phyloP scores from a whole-genome alignment of 805 yeast genomes.

The Henningerozyma blattae region DNA sequence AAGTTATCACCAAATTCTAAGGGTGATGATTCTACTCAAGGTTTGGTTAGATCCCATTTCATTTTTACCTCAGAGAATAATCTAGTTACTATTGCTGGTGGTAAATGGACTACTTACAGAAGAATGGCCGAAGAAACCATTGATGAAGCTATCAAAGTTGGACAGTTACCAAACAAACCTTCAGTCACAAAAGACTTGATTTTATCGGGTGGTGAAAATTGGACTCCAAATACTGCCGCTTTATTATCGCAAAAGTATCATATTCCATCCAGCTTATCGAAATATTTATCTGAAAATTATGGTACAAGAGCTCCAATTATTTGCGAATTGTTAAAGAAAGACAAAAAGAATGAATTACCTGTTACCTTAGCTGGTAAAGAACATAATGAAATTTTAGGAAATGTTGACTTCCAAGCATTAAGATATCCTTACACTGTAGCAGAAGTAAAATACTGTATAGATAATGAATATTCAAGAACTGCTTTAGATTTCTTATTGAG shows the following conservation, averaged over 20 bases:
- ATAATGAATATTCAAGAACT: conserved; percentile 76
- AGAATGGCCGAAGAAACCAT: conserved; percentile 96
- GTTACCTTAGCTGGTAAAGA: conserved; percentile 43
- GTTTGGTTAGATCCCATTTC: conserved; percentile 82
- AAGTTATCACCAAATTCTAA: conserved; percentile 31
- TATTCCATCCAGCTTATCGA: conserved; percentile 62
- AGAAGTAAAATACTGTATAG: conserved; percentile 71
- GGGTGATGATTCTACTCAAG: conserved; percentile 50
- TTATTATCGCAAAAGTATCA: conserved; percentile 70
- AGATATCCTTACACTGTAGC: conserved; percentile 85
- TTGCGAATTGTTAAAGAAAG: conserved; percentile 41
- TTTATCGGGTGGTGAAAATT: conserved; percentile 73
- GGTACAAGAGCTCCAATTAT: conserved; percentile 82
- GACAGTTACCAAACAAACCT: conserved; percentile 26
- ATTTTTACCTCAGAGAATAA: conserved; percentile 62
- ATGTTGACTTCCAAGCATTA: conserved; percentile 27
- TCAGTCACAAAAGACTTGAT: conserved; percentile 33
- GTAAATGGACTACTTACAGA: conserved; percentile 97
- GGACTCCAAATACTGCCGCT: conserved; percentile 60
- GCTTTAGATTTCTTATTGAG: conserved; percentile 86
- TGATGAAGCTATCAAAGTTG: conserved; percentile 49
- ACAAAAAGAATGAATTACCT: conserved; percentile 49
- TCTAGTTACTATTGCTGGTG: conserved; percentile 84
- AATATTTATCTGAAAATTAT: conserved; percentile 74
- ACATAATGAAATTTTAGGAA: conserved; percentile 10